phyloP scores from a whole-genome alignment of 768 basidiomycete genomes.

The Kwoniella europaea region DNA sequence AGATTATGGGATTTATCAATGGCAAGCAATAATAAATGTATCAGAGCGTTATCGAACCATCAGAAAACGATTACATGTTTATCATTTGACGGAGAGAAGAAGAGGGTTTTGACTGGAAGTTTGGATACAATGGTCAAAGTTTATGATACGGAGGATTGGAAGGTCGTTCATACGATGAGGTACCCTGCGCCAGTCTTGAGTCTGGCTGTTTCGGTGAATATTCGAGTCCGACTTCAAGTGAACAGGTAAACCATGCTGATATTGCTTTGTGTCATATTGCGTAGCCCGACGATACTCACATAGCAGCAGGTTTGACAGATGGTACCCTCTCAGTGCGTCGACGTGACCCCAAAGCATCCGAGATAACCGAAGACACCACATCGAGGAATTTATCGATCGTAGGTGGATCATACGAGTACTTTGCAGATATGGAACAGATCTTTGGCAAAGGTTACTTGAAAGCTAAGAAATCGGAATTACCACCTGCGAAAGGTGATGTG shows the following conservation, averaged over 20 bases:
- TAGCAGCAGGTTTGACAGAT: conserved; percentile 96
- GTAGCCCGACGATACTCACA: conserved; percentile 94
- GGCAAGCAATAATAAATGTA: conserved; percentile 72
- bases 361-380: conserved; percentile 58
- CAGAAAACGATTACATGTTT: conserved; percentile 95
- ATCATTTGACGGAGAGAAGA: conserved; percentile 75
- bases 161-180: conserved; percentile 97
- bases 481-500: conserved; percentile 65
- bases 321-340: conserved; percentile 96
- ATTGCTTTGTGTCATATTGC: background rate
- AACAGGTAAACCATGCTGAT: background rate
- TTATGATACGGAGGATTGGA: conserved; percentile 88
- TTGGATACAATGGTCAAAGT: conserved; percentile 99
- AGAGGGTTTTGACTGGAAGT: conserved; percentile 82
- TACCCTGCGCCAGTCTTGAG: conserved; percentile 91
- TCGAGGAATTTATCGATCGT: conserved; percentile 59
- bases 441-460: conserved; percentile 64
- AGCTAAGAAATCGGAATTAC: conserved; percentile 59
- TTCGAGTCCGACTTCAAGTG: background rate
- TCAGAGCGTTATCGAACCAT: conserved; percentile 91
- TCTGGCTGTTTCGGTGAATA: conserved; percentile 83
- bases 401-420: conserved; percentile 70
- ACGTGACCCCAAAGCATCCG: conserved; percentile 76
- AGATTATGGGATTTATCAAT: conserved; percentile 84
- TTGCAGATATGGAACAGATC: conserved; percentile 65